Conservation (phyloP, 2,329 filamentous ascomycete species). For the Sporothrix dimorphospora region DNA sequence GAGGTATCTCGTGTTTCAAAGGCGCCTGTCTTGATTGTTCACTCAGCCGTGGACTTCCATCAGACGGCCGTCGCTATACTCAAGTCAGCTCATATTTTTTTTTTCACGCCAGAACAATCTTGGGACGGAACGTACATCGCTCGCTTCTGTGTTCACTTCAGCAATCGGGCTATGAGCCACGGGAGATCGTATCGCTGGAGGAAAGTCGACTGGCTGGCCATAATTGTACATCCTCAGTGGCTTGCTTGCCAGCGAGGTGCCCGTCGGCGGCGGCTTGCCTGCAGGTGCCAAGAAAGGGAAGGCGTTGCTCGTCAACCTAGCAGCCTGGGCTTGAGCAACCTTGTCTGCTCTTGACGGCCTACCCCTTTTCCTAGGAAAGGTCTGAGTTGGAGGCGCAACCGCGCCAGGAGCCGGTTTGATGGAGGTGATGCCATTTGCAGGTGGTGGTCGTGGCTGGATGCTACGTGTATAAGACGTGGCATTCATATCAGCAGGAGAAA, state of each 20-base stretch:
- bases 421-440: slow-evolving; percentile 3
- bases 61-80: not conserved
- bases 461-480: slow-evolving; percentile 29
- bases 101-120: not conserved
- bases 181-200: not conserved
- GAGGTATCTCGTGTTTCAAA: not conserved
- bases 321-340: slow-evolving; percentile 38
- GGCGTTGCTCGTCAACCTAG: slow-evolving; percentile 12
- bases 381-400: slow-evolving; percentile 30
- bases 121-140: not conserved
- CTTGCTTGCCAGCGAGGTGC: not conserved
- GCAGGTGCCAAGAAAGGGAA: slow-evolving; percentile 30
- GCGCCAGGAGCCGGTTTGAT: not conserved
- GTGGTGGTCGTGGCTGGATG: slow-evolving; percentile 40
- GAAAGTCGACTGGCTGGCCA: not conserved
- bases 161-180: not conserved
- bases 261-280: not conserved
- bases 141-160: not conserved
- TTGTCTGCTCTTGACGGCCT: slow-evolving; percentile 43
- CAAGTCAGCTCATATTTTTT: not conserved
- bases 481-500: slow-evolving; percentile 34
- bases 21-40: not conserved
- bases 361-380: slow-evolving; percentile 37
- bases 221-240: not conserved
- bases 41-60: not conserved